These are phyloP conservation scores for Periconia macrospinosa DNA, from an alignment of 2,329 filamentous ascomycete genomes.

Conservation along the genomic window DNA sequence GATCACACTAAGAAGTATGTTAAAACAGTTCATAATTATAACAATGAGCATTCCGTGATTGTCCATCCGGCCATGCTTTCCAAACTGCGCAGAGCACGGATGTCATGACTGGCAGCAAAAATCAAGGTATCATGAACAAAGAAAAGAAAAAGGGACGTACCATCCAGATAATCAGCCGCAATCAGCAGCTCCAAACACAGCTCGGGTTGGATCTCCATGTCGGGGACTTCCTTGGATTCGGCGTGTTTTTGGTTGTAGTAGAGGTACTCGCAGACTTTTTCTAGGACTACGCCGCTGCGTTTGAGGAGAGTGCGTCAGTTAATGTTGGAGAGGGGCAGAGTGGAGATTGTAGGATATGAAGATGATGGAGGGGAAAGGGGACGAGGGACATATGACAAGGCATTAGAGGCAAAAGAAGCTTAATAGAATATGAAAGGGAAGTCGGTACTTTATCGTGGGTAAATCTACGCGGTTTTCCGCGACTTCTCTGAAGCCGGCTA, in stretches of 20 bases:
- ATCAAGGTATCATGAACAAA: neutral
- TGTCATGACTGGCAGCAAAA: too few species aligned
- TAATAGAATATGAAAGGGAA: neutral
- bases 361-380: neutral
- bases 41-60: too few species aligned
- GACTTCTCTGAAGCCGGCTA: constrained; percentile 68
- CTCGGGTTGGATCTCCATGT: constrained; percentile 80
- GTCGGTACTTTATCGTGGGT: constrained; percentile 71
- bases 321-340: neutral
- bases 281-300: constrained; percentile 69
- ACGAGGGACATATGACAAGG: neutral
- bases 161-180: constrained; percentile 72
- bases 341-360: neutral
- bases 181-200: constrained; percentile 76
- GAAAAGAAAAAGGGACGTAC: constrained; percentile 10
- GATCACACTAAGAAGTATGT: too few species aligned
- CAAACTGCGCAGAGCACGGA: too few species aligned
- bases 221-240: constrained; percentile 71
- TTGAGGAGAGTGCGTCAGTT: neutral
- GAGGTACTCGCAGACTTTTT: constrained; percentile 82
- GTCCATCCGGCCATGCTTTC: too few species aligned
- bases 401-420: neutral
- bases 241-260: constrained; percentile 78
- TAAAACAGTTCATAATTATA: too few species aligned
- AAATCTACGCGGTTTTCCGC: constrained; percentile 67